Evolutionary conservation across 192 early-diverging fungal species (phyloP), one percentile per base, ranked within the genome.

Genomic region (Umbelopsis sp.): DNA sequence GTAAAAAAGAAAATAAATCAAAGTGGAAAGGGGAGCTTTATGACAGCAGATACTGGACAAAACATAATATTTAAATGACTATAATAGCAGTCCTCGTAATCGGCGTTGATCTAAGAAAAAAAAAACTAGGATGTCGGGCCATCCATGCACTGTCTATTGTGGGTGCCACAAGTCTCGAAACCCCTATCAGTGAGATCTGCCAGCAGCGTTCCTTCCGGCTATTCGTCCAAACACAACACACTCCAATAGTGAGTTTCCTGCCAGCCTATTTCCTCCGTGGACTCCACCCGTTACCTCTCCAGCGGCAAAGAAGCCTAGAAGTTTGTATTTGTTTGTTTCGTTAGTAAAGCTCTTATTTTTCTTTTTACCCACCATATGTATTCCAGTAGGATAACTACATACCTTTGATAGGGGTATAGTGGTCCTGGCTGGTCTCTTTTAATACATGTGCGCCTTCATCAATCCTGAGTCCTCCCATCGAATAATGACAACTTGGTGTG

Each of bases 201-300:
- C 26, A 62, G 68, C 72, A 32, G 77, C 72, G n/a, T 70, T 49
- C 12, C 22, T 47, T 44, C 93, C 93, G 47, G 92, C 91, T 59
- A 90, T 90, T 71, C 93, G 86, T 21, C 93, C 93, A 81, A 85
- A 94, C 21, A 94, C 93, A 4, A 94, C 92, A 76, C 93, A 94
- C 21, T 91, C 93, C 38, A 94, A 78, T 21, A 94, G 80, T 12
- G 91, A 94, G 71, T 88, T 87, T 43, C 93, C 93, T 54, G 87
- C 93, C 34, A 94, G 83, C 47, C 93, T 89, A 83, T 94, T 94
- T 66, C 87, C 88, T 11, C 93, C 93, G 76, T 94, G 93, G 38
- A 94, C 88, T 50, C 93, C 93, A 45, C 92, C 93, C 22, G 91
- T 89, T 41, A 94, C 88, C 75, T 94, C 93, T 74, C 93, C 92